A percentile compares a stretch with the other conserved stretches of the same genome.
These are phyloP conservation scores for Pinus albicaulis DNA, from an alignment of 75 land plant species.

Conservation along the genomic window DNA sequence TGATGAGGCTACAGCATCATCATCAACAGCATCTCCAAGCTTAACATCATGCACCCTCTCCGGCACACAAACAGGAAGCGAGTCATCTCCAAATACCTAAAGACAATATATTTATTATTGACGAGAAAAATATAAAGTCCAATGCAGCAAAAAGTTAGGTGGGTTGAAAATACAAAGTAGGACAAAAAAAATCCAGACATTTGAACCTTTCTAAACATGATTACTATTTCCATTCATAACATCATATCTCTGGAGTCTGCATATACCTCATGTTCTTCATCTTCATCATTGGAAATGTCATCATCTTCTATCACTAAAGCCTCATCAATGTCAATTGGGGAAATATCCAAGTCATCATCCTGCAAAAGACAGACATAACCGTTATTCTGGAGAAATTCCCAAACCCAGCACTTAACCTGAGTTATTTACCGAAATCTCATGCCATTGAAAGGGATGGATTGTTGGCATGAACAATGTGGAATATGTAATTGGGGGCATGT, in stretches of 20 bases:
- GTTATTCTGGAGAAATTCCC: no score
- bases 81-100: no score
- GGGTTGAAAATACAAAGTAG: no score
- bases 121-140: no score
- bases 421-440: no score
- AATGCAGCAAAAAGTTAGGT: no score
- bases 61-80: constrained; percentile 7
- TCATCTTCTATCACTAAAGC: constrained; percentile 11
- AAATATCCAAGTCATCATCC: constrained; percentile 15
- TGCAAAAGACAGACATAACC: not conserved
- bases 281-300: constrained; percentile 9
- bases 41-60: constrained; percentile 12
- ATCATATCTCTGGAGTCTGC: not conserved
- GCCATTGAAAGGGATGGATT: not conserved
- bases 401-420: no score
- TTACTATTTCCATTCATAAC: no score
- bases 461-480: no score
- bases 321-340: constrained; percentile 15
- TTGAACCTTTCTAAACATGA: no score
- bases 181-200: no score
- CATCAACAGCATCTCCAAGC: constrained; percentile 10
- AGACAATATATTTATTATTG: no score
- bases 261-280: constrained; percentile 11
- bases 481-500: constrained; percentile 1
- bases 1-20: constrained; percentile 3